Base-by-base conservation (phyloP, 176 grass and related monocot genomes). In the Ensete glaucum region DNA sequence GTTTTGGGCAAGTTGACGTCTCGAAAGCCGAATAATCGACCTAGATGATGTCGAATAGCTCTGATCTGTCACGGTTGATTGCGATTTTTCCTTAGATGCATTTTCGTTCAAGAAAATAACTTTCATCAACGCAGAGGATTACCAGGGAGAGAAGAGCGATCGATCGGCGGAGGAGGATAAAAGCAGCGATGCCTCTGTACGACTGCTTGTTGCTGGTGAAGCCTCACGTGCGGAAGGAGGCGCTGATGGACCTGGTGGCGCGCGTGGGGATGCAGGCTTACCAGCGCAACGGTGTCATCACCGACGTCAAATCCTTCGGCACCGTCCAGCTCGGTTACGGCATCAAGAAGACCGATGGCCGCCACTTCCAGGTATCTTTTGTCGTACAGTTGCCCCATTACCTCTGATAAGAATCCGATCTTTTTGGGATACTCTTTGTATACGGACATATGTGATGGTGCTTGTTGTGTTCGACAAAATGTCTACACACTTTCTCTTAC, bases 281-380 rank as follows among this genome's bases (percentile, higher is more conserved):
- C 84, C 82, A 93, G 83, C 88, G 90, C 59, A 98, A 93, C 62
- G 94, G 94, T 55, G 85, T 91, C 79, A 23, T 91, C 80, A 98
- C 88, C 50, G 86, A 94, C 55, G 22, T 99, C 80, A 91, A 94
- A 73, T 94, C 90, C n/a, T 99, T 99, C 21, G 88, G 95, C 54
- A 87, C 77, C 3, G 29, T 94, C 48, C 75, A 79, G 21, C 88
- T 99, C 29, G 95, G 80, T 1, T 88, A 94, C 55, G 88, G 90
- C 48, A 98, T 99, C 82, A 89, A 78, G 82, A 94, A 99, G 84
- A 82, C 87, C 62, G 86, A 99, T 69, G 88, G 95, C 12, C 82
- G 88, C 54, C 86, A 99, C 70, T 99, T 26, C 78, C 78, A 99
- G 95, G 95, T 99, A 19, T 11, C n/a, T 1, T 1, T 43, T 43